Evolutionary conservation across 2,329 filamentous ascomycete genomes (phyloP).

Genomic region (Neonectria ditissima): DNA sequence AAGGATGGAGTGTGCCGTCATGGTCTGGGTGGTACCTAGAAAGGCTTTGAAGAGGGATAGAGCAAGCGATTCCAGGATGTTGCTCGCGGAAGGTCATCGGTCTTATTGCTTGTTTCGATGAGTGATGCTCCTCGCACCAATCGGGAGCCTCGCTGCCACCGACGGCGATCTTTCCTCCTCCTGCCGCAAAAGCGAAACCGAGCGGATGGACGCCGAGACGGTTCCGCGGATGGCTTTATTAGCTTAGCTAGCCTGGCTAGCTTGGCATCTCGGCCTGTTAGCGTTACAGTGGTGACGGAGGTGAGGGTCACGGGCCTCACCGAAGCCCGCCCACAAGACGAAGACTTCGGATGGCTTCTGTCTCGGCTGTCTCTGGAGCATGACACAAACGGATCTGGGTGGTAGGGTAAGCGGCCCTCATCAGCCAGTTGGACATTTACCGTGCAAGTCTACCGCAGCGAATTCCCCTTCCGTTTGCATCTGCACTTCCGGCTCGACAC

Average conservation of each 20-base stretch:
- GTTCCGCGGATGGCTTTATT: not conserved
- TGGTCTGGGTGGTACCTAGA: too few species aligned
- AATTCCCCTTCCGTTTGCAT: not conserved
- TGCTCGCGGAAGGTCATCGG: too few species aligned
- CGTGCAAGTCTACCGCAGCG: not conserved
- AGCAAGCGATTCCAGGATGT: too few species aligned
- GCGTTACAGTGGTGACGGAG: not conserved
- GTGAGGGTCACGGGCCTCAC: not conserved
- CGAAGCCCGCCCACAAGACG: not conserved
- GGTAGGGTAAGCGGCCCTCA: too few species aligned
- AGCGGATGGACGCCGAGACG: not conserved
- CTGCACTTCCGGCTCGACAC: not conserved
- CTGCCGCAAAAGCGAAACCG: not conserved
- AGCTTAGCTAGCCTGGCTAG: not conserved
- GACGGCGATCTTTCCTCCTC: too few species aligned
- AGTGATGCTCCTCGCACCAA: too few species aligned
- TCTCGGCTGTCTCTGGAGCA: too few species aligned
- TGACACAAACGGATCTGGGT: too few species aligned
- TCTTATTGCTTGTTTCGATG: too few species aligned
- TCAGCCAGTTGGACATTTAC: too few species aligned
- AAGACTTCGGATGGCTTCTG: not conserved
- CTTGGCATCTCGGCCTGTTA: not conserved
- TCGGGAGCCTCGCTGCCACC: too few species aligned
- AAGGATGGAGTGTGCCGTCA: not conserved
- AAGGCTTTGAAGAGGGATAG: too few species aligned